phyloP scores from a whole-genome alignment of 129 eudicot species.

The Mikania micrantha region DNA sequence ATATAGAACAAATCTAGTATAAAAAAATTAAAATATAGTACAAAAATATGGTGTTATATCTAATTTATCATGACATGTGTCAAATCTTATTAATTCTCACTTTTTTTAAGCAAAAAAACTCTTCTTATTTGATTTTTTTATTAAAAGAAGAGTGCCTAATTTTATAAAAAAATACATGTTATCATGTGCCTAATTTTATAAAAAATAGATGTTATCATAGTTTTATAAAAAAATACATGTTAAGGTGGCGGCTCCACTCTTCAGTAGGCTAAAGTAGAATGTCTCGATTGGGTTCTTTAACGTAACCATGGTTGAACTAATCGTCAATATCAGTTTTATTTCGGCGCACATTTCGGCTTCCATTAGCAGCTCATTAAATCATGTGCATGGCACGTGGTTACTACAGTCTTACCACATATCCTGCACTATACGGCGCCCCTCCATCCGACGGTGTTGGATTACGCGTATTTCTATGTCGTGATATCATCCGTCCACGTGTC shows the following conservation, averaged over 20 bases:
- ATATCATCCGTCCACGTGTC: background rate
- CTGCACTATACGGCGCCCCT: constrained; percentile 11
- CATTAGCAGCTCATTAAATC: constrained; percentile 3
- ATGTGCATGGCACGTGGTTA: constrained; percentile 25
- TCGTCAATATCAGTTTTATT: constrained; percentile 11
- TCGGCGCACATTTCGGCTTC: constrained; percentile 21
- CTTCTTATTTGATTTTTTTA: too few species aligned
- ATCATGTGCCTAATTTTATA: too few species aligned
- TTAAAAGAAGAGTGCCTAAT: too few species aligned
- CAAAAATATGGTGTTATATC: too few species aligned
- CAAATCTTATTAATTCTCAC: too few species aligned
- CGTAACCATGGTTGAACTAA: constrained; percentile 4
- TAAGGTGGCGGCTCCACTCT: background rate
- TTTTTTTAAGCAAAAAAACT: too few species aligned
- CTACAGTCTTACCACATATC: constrained; percentile 1
- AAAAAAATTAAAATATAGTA: too few species aligned
- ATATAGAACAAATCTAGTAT: too few species aligned
- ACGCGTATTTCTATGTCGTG: background rate
- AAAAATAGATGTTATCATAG: too few species aligned
- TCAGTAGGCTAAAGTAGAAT: background rate
- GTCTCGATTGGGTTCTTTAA: background rate
- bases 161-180: too few species aligned
- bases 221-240: too few species aligned
- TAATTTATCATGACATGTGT: too few species aligned
- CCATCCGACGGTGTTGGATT: background rate